Evolutionary conservation across 495 filamentous ascomycete genomes (phyloP).

Genomic region (Trichocladium antarcticum): DNA sequence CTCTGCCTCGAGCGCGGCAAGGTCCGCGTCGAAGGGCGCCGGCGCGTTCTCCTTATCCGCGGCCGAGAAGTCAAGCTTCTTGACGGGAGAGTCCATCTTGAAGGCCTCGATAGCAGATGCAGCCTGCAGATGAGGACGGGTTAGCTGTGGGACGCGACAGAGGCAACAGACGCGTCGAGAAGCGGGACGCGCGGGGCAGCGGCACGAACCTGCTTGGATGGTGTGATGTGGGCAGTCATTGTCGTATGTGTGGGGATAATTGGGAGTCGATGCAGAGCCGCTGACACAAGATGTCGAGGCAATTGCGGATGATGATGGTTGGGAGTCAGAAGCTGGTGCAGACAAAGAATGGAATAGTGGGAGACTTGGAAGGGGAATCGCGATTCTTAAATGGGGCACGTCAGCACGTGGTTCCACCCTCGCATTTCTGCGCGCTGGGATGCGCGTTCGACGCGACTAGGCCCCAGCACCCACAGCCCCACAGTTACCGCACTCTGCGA

Average conservation of each 20-base stretch:
- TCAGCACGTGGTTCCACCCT: slow-evolving; percentile 15
- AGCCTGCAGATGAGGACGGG: slow-evolving; percentile 45
- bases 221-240: slow-evolving; percentile 67
- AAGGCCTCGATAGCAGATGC: slow-evolving; percentile 74
- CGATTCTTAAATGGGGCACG: slow-evolving; percentile 25
- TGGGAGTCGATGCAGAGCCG: slow-evolving; percentile 1
- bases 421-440: slow-evolving; percentile 11
- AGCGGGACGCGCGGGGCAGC: slow-evolving; percentile 8
- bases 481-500: too few relatives aligned
- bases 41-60: slow-evolving; percentile 76
- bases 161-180: slow-evolving; percentile 10
- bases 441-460: slow-evolving; percentile 16
- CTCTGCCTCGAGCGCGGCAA: slow-evolving; percentile 45
- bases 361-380: slow-evolving; percentile 2
- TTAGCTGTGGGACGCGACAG: slow-evolving; percentile 27
- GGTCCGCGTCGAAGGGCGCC: slow-evolving; percentile 46
- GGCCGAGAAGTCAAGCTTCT: slow-evolving; percentile 71
- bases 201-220: slow-evolving; percentile 66
- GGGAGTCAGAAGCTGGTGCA: background rate
- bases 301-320: slow-evolving; percentile 3
- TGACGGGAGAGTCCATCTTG: slow-evolving; percentile 86
- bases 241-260: slow-evolving; percentile 20
- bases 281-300: background rate
- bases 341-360: slow-evolving; percentile 12
- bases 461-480: too few relatives aligned